Base-by-base conservation (phyloP, 1,284 basidiomycete species). In the Tylopilus sp. region DNA sequence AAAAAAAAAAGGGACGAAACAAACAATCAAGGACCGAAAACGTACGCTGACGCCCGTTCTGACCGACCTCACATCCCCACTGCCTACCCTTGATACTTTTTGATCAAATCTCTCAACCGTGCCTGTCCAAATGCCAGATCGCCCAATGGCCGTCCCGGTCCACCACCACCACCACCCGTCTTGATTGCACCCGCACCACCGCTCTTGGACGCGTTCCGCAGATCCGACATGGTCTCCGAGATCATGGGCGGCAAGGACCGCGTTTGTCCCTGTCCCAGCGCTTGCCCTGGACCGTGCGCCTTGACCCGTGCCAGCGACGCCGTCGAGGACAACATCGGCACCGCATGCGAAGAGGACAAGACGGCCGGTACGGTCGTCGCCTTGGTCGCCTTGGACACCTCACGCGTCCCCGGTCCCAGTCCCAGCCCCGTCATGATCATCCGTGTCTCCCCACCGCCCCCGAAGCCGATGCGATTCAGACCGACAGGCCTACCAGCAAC, bases 61-160 rank as follows among this genome's bases (percentile, higher is more conserved):
- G 21, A 6, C 21, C 3, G 21, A 24, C 21, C n/a, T 24, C 3
- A 26, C 15, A 9, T 21, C 15, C 24, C 21, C 24, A 5, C 33
- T 4, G n/a, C 14, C 20, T 53, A 64, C 30, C 72, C 72, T 60
- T 90, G 87, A 65, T 89, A 89, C 62, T 85, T 85, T 74, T 81
- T 84, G 64, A 90, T 90, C 55, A 90, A 69, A 67, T 89, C 87
- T 51, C 83, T 72, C 56, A 90, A 67, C 51, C 82, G 73, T 15
- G 85, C 84, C 64, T 88, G 82, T 14, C 87, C 88, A 68, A 88
- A 87, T 7, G 77, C 82, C 49, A 84, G 65, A 31, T 85, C 80
- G 9, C 63, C 57, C 61, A 61, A 41, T 52, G 53, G 37, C 8
- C 66, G 58, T 14, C 46, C 58, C 11, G 48, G 47, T 29, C 33